phyloP scores from a whole-genome alignment of 2,329 filamentous ascomycete genomes.

The Ceratocystis papillata region DNA sequence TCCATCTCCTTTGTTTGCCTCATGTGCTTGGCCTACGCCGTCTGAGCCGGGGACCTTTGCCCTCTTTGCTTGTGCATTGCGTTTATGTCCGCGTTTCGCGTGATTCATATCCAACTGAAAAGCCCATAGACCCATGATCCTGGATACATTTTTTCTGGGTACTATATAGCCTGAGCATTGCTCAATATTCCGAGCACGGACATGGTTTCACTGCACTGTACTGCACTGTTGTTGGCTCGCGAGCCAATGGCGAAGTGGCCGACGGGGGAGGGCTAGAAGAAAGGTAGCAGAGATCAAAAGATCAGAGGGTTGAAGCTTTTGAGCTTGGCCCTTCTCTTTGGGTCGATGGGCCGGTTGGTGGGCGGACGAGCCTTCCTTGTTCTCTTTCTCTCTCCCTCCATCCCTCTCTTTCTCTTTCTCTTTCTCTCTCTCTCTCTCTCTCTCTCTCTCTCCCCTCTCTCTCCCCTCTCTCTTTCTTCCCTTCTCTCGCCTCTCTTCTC shows the following conservation, averaged over 20 bases:
- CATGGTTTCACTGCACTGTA: constrained; percentile 13
- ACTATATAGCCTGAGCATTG: not conserved
- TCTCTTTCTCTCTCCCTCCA: no score
- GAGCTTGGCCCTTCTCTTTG: not conserved
- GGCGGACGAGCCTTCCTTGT: not conserved
- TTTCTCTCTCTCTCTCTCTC: no score
- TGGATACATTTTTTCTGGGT: not conserved
- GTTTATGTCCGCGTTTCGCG: not conserved
- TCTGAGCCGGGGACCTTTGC: not conserved
- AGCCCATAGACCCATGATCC: not conserved
- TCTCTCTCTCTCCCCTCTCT: no score
- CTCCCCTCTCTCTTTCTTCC: no score
- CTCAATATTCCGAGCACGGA: constrained; percentile 1
- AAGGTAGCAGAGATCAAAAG: not conserved
- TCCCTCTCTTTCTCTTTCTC: no score
- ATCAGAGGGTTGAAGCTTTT: not conserved
- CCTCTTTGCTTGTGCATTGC: not conserved
- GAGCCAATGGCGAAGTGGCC: not conserved
- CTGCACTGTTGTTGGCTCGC: constrained; percentile 2
- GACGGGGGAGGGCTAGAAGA: not conserved
- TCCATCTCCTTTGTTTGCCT: not conserved
- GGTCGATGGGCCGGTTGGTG: not conserved
- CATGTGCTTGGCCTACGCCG: not conserved
- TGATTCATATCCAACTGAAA: not conserved
- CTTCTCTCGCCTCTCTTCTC: not conserved